A percentile compares a stretch with the other conserved stretches of the same genome.
Evolutionary conservation across 371 early-diverging fungal genomes (phyloP).

Genomic region (Choanephora cucurbitarum): DNA sequence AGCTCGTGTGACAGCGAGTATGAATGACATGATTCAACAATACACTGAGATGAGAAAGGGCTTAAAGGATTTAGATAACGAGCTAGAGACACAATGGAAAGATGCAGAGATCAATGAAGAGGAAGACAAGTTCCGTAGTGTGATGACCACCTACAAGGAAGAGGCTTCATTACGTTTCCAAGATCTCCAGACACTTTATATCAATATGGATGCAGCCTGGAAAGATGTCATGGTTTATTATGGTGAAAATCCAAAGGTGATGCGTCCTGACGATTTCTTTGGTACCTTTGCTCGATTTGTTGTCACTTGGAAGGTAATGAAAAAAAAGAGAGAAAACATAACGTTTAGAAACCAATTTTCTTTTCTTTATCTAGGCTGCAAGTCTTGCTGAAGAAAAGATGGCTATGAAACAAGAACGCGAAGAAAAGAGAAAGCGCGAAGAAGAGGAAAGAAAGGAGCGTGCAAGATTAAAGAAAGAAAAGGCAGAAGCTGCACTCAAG

Average conservation of each 20-base stretch:
- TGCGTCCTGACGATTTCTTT: slow-evolving; percentile 42
- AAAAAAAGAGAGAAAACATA: neutral
- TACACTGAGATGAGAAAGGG: slow-evolving; percentile 41
- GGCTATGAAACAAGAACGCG: slow-evolving; percentile 34
- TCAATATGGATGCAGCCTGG: slow-evolving; percentile 42
- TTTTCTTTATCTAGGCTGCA: slow-evolving; percentile 34
- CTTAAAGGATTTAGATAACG: slow-evolving; percentile 29
- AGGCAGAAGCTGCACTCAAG: slow-evolving; percentile 24
- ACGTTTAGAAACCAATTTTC: too few relatives aligned
- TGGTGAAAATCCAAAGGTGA: slow-evolving; percentile 40
- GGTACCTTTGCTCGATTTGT: slow-evolving; percentile 30
- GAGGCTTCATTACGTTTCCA: slow-evolving; percentile 29
- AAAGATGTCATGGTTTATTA: slow-evolving; percentile 40
- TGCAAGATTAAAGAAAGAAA: slow-evolving; percentile 27
- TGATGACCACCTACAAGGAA: slow-evolving; percentile 29
- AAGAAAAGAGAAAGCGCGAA: slow-evolving; percentile 38
- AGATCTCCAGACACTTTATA: slow-evolving; percentile 32
- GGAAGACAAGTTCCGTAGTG: slow-evolving; percentile 26
- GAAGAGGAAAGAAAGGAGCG: slow-evolving; percentile 41
- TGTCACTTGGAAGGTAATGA: slow-evolving; percentile 28
- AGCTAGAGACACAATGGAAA: slow-evolving; percentile 37
- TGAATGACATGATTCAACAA: slow-evolving; percentile 43
- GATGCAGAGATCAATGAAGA: slow-evolving; percentile 34
- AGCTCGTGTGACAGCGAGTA: slow-evolving; percentile 33
- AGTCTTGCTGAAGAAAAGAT: slow-evolving; percentile 43